Conservation (phyloP, 2,329 filamentous ascomycete genomes). For the Lasiodiplodia sp. region DNA sequence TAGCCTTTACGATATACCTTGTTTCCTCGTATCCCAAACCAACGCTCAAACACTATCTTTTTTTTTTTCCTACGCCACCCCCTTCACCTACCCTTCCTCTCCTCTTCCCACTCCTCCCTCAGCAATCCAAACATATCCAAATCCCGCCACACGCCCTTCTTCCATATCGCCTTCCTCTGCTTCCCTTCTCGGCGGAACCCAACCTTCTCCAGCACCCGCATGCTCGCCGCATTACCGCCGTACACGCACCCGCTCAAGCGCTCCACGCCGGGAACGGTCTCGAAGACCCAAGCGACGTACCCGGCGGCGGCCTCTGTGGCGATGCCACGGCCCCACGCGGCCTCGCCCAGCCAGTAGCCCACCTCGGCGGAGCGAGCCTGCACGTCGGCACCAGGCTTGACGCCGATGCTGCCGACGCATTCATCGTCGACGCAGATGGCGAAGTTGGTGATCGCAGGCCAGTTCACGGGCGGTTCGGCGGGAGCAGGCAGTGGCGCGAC, state of each 20-base stretch:
- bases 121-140: constrained; percentile 45
- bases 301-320: constrained; percentile 43
- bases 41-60: too few relatives aligned
- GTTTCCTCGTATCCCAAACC: too few relatives aligned
- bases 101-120: constrained; percentile 35
- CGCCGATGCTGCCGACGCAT: constrained; percentile 48
- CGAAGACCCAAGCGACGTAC: constrained; percentile 47
- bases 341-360: constrained; percentile 52
- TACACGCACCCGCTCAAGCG: constrained; percentile 42
- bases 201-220: constrained; percentile 46
- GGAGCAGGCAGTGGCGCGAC: background rate
- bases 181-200: constrained; percentile 49
- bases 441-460: constrained; percentile 15
- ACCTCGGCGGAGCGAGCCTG: constrained; percentile 48
- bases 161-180: constrained; percentile 43
- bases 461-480: background rate
- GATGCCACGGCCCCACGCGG: constrained; percentile 45
- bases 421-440: constrained; percentile 31
- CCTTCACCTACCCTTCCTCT: background rate
- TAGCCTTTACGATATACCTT: too few relatives aligned
- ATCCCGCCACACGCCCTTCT: constrained; percentile 44
- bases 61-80: background rate
- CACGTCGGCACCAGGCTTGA: constrained; percentile 46
- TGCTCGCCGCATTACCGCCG: constrained; percentile 45
- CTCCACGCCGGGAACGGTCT: constrained; percentile 34